Percentiles rank a stretch among this genome's conserved stretches.
Evolutionary conservation across 305 asterid genomes (phyloP).

Genomic region (Fraxinus angustifolia): DNA sequence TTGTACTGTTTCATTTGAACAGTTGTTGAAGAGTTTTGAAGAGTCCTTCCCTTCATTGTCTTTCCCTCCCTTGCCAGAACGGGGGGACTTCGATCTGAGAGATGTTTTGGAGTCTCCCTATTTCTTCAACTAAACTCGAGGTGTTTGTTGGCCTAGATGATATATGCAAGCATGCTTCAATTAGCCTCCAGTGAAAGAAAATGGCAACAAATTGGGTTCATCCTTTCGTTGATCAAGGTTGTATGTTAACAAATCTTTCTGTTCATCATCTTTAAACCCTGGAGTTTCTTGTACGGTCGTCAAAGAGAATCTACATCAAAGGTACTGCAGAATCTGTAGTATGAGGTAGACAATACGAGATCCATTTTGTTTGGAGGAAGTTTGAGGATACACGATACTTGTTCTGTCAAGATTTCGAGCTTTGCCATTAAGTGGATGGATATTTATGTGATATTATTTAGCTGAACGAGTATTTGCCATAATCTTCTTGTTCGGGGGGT

Average conservation of each 20-base stretch:
- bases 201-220: neutral
- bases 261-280: conserved; percentile 20
- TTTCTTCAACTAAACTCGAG: conserved; percentile 70
- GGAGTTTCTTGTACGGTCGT: conserved; percentile 36
- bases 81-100: conserved; percentile 81
- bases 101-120: conserved; percentile 80
- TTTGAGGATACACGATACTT: neutral
- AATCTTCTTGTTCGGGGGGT: neutral
- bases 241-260: conserved; percentile 15
- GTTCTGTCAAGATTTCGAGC: neutral
- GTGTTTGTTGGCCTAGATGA: neutral
- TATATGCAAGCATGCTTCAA: conserved; percentile 1
- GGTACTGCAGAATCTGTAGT: neutral
- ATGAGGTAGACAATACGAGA: neutral
- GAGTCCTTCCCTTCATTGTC: conserved; percentile 66
- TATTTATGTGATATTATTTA: neutral
- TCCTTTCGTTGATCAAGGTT: conserved; percentile 3
- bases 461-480: neutral
- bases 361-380: neutral
- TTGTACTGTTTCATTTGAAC: conserved; percentile 26
- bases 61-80: conserved; percentile 85
- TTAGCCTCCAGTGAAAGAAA: conserved; percentile 16
- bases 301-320: neutral
- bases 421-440: neutral
- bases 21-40: conserved; percentile 78